Evolutionary conservation across 2,329 filamentous ascomycete species (phyloP), one percentile per base, ranked within the genome.

Genomic region (Microcyclosporella mali): DNA sequence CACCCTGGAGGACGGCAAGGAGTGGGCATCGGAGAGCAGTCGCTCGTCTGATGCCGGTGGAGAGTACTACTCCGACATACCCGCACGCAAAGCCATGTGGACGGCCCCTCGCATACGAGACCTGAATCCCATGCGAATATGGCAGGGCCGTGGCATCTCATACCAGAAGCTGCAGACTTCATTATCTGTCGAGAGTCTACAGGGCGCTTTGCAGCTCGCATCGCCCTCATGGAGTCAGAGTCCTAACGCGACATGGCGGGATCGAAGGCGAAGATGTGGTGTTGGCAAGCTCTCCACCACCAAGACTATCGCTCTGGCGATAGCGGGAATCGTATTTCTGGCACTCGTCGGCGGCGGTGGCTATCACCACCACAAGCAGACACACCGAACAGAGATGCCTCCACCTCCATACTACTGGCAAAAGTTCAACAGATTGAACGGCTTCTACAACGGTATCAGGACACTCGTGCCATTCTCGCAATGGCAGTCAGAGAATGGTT

Each of bases 381-480:
- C 30, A 31, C 39, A 34, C 32, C 19, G 33, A 37, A 41, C 40
- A 17, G 48, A 62, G 44, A 53, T 58, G 36, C 54, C 60, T 33
- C 59, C 62, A 37, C 58, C 60, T 37, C 55, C 58, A 44, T 71
- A 66, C 49, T 64, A 64, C 52, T 72, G 70, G 70, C 65, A 70
- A 53, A 61, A 66, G 49, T 73, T 67, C 43, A 57, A 64, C 30
- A 57, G 65, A 34, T 50, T 73, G 37, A 65, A 66, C 46, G 70
- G 68, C 32, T 72, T 67, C 55, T 74, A 69, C 59, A 72, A 70
- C 39, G 71, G 71, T 40, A 61, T 73, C 29, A 62, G 68, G 39
- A 71, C 65, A 16, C 57, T 74, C 11, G 70, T 73, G 16, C 62
- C 67, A 2, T 61, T 56, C 37, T 55, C 56, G 19, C 62, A 72